Evolutionary conservation across 176 grass and related monocot species (phyloP), one percentile per base, ranked within the genome.

Genomic region (Zea luxurians): DNA sequence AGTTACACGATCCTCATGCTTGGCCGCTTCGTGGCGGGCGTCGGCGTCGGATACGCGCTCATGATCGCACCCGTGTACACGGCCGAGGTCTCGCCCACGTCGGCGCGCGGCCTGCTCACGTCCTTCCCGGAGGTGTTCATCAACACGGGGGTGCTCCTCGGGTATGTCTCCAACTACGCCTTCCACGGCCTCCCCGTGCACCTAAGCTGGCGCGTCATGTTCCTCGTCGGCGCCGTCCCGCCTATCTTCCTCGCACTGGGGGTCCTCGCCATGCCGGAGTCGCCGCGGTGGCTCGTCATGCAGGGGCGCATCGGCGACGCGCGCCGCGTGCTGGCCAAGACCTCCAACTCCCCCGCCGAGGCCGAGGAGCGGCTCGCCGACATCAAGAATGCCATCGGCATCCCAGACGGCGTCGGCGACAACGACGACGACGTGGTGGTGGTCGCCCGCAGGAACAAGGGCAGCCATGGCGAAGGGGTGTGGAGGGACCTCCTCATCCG

Each of bases 1-100:
- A 64, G 48, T 57, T 98, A 92, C 83, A 80, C 78, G 1, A 2
- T 98, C 48, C 85, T 98, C 36, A 89, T 98, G 87, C 2, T 67
- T 4, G 91, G 91, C 48, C 95, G 91, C 48, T 98, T 93, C 79
- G 85, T 92, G 0, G 91, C 95, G 41, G 95, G 95, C n/a, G 64
- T 98, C 12, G 95, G 95, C 73, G 95, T 98, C 4, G 95, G 95
- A 7, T 98, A 89, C 72, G 84, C 89, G 45, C 62, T 87, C 10
- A 90, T 92, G 87, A 94, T 98, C 73, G 95, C 91, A 43, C 89
- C 89, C 3, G 91, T 94, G 55, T 98, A 97, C 82, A 91, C 94
- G 4, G 84, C 89, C 13, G 94, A 97, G 89, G 79, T 98, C 0
- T 68, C 96, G 0, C 92, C 92, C 4, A 80, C 96, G 54, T 90